phyloP scores from a whole-genome alignment of 768 basidiomycete species.

The Tricholoma bakamatsutake region DNA sequence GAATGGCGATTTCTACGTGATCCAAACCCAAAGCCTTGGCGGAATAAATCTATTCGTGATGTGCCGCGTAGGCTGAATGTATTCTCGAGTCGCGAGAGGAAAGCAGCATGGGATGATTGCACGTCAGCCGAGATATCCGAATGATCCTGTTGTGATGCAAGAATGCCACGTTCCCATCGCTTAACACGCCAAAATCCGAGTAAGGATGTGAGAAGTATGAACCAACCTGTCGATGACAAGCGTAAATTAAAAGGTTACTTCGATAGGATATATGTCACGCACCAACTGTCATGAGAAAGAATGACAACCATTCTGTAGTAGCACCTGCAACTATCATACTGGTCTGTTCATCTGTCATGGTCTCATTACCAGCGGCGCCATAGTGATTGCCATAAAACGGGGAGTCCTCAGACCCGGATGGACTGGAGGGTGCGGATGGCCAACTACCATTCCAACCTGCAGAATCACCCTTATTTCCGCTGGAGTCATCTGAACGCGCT shows the following conservation, averaged over 20 bases:
- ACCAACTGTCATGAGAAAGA: constrained; percentile 89
- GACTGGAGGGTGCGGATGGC: constrained; percentile 32
- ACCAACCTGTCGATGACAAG: constrained; percentile 56
- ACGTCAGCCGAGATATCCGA: constrained; percentile 15
- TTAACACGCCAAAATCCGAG: constrained; percentile 89
- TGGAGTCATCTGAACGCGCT: constrained; percentile 38
- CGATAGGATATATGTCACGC: constrained; percentile 13
- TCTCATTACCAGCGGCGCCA: constrained; percentile 6
- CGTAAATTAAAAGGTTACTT: neutral
- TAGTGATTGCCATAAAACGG: constrained; percentile 31
- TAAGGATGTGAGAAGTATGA: constrained; percentile 82
- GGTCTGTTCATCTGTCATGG: constrained; percentile 31
- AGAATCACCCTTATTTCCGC: constrained; percentile 23
- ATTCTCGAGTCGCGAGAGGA: constrained; percentile 33
- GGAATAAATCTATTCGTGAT: constrained; percentile 35
- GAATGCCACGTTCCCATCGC: constrained; percentile 78
- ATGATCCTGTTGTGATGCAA: constrained; percentile 46
- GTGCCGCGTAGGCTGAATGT: constrained; percentile 34
- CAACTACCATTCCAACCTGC: constrained; percentile 27
- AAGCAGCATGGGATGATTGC: constrained; percentile 7
- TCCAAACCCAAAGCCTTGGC: constrained; percentile 39
- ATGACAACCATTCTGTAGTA: constrained; percentile 91
- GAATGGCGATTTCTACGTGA: constrained; percentile 16
- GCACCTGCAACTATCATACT: constrained; percentile 46
- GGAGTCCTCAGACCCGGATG: constrained; percentile 37